phyloP scores from a whole-genome alignment of 2,329 filamentous ascomycete species.

The Fusarium verticillioides region DNA sequence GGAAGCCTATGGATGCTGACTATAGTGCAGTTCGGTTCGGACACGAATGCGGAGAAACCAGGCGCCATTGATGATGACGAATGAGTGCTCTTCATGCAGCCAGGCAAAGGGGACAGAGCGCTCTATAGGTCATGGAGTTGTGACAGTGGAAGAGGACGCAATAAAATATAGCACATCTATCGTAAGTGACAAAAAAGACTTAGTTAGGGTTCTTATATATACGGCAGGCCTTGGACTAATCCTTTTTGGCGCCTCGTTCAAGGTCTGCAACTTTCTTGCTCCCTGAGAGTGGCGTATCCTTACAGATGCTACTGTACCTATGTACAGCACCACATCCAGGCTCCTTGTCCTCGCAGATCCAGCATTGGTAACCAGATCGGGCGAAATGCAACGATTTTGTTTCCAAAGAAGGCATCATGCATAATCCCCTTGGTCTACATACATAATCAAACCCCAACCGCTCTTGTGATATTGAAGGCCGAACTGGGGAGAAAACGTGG shows the following conservation, averaged over 20 bases:
- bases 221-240: background rate
- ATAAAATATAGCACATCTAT: background rate
- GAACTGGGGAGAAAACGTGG: slow-evolving; percentile 1
- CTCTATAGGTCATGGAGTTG: slow-evolving; percentile 1
- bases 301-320: slow-evolving; percentile 3
- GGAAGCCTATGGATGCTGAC: slow-evolving; percentile 27
- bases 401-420: slow-evolving; percentile 4
- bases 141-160: background rate
- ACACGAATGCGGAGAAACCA: slow-evolving; percentile 17
- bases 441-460: background rate
- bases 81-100: slow-evolving; percentile 16
- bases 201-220: too few species aligned
- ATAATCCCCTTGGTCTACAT: slow-evolving; percentile 3
- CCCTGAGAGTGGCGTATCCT: background rate
- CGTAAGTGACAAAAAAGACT: background rate
- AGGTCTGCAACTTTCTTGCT: background rate
- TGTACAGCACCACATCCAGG: background rate
- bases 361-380: slow-evolving; percentile 3
- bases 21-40: background rate
- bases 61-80: slow-evolving; percentile 29
- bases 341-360: slow-evolving; percentile 7
- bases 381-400: slow-evolving; percentile 5
- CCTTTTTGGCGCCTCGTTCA: background rate
- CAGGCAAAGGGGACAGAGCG: background rate
- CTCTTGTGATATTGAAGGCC: background rate